Base-by-base conservation (phyloP, 495 filamentous ascomycete species). In the Penicillium canariense region DNA sequence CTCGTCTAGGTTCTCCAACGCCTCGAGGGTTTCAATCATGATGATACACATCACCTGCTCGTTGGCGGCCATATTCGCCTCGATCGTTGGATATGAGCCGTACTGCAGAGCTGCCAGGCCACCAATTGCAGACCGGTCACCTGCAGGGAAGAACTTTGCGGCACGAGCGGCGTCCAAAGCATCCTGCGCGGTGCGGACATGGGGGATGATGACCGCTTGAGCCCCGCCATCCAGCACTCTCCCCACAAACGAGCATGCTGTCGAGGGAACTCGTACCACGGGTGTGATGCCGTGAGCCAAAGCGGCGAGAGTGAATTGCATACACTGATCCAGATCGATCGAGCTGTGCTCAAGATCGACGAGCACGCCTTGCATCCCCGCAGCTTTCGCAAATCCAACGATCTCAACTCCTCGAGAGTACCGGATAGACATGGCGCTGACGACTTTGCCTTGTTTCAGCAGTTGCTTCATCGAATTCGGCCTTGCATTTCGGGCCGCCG, bases 321-420 rank as follows among this genome's bases (percentile, higher is more conserved):
- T 22, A 11, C 62, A 54, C 0, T 43, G 20, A 38, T 55, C 60
- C 22, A 71, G 25, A 32, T 47, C 35, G 0, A 69, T 45, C 3
- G 61, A 45, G 11, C 57, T 60, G 39, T 71, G 68, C 34, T 71
- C 66, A 55, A 71, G 60, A 50, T 71, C 68, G 28, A 71, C 67
- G 54, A 71, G 67, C n/a, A 67, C 35, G 11, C 53, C 68, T 20
- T 71, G 59, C 38, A 71, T 58, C 11, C 68, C 68, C 44, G 68
- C 63, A 55, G 62, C 64, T 22, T 65, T 67, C 32, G 52, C 55
- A 58, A 68, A 65, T 55, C 62, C 61, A 17, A 60, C 54, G 9
- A 65, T 58, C 48, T 69, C 68, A 23, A 65, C 67, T 50, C 55
- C 54, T 1, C 52, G 44, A 14, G 50, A 52, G 45, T 58, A 61